Conservation (phyloP, 495 filamentous ascomycete species). For the Penicillium nucicola region DNA sequence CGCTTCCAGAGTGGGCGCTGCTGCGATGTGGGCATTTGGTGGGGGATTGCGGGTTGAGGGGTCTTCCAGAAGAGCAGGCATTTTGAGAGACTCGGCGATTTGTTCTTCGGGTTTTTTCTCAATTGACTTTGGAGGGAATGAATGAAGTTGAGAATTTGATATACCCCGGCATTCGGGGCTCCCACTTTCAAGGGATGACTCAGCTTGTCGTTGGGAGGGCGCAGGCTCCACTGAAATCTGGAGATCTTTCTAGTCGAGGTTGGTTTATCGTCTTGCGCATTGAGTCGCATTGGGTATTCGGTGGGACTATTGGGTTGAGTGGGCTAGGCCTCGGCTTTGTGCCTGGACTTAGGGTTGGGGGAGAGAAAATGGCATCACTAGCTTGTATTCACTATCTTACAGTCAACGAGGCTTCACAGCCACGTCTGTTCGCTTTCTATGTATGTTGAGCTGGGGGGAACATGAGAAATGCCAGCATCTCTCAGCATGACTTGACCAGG, state of each 20-base stretch:
- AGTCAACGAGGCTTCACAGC: not conserved
- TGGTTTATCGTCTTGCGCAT: too few species aligned
- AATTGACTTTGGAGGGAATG: not conserved
- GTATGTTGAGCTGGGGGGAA: conserved; percentile 1
- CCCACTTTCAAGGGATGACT: conserved; percentile 8
- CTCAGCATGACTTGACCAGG: not conserved
- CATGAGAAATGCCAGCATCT: conserved; percentile 20
- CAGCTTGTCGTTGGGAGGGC: conserved; percentile 21
- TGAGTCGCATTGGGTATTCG: too few species aligned
- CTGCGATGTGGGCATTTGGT: conserved; percentile 46
- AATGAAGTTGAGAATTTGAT: not conserved
- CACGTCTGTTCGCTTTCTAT: conserved; percentile 14
- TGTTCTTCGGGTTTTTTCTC: not conserved
- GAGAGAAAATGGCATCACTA: too few species aligned
- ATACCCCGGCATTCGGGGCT: not conserved
- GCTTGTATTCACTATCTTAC: not conserved
- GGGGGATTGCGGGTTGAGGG: conserved; percentile 54
- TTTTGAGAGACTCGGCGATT: conserved; percentile 13
- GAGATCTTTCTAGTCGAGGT: not conserved
- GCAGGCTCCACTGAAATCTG: conserved; percentile 8
- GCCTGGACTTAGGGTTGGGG: too few species aligned
- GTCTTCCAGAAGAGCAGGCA: conserved; percentile 72
- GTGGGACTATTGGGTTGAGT: too few species aligned
- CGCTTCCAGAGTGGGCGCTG: conserved; percentile 62
- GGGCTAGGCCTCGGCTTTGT: too few species aligned